Evolutionary conservation across 352 stramenopile species (phyloP).

Genomic region (Phytopythium mirpurense): DNA sequence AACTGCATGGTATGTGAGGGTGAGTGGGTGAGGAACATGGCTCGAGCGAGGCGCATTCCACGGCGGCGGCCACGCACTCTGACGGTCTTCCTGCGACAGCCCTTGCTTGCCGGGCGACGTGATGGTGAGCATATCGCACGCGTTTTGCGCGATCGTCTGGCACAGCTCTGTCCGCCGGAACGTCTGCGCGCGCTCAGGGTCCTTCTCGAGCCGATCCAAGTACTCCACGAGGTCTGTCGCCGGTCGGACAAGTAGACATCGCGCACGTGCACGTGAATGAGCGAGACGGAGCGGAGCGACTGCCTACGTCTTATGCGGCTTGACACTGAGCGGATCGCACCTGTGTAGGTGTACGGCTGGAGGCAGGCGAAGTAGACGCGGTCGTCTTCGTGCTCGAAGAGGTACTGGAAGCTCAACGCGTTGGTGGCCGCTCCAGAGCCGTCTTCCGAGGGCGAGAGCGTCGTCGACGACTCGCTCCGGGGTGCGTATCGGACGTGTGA

Average conservation of each 20-base stretch:
- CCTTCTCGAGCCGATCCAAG: constrained; percentile 47
- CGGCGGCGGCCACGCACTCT: constrained; percentile 29
- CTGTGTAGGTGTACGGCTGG: constrained; percentile 86
- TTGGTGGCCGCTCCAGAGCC: constrained; percentile 18
- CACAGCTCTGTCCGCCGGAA: constrained; percentile 76
- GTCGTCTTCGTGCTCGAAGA: constrained; percentile 63
- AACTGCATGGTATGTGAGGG: constrained; percentile 23
- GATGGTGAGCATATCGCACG: constrained; percentile 88
- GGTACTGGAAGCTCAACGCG: constrained; percentile 63
- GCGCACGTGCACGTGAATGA: no score
- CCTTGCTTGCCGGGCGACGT: constrained; percentile 50
- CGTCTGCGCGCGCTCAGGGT: constrained; percentile 33
- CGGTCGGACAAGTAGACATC: no score
- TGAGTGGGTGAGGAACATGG: neutral
- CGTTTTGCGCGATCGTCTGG: constrained; percentile 75
- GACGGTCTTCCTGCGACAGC: constrained; percentile 37
- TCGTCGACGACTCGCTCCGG: neutral
- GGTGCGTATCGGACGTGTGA: constrained; percentile 56
- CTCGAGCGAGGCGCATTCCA: no score
- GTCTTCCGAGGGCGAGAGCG: no score
- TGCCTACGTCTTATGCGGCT: no score
- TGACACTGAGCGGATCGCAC: constrained; percentile 14
- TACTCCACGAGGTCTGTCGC: constrained; percentile 64
- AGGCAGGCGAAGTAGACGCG: constrained; percentile 80
- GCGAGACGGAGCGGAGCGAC: no score